Percentiles rank a stretch among this genome's conserved stretches.
These are phyloP conservation scores for Citrullus amarus DNA, from an alignment of 306 rosid genomes.

Conservation along the genomic window DNA sequence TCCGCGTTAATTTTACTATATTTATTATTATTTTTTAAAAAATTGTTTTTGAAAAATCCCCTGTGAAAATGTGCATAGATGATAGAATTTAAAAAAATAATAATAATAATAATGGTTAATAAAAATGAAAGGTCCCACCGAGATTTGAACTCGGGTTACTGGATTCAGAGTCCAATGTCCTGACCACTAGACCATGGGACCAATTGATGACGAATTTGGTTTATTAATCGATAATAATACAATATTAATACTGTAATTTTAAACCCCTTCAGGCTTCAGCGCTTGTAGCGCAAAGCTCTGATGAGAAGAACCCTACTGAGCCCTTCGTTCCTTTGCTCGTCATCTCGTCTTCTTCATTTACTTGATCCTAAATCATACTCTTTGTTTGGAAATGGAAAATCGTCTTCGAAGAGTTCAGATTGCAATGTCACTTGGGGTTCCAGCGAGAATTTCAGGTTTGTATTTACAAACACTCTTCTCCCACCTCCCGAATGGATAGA, in stretches of 20 bases:
- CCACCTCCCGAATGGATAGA: constrained; percentile 78
- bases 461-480: constrained; percentile 27
- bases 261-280: not conserved
- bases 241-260: not conserved
- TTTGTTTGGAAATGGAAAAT: constrained; percentile 16
- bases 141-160: constrained; percentile 39
- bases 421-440: not conserved
- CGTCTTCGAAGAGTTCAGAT: constrained; percentile 13
- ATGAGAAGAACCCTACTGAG: constrained; percentile 29
- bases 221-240: not conserved
- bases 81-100: too few relatives aligned
- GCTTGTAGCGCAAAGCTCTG: not conserved
- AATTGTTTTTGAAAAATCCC: too few relatives aligned
- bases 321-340: constrained; percentile 6
- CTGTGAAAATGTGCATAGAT: too few relatives aligned
- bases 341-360: constrained; percentile 5
- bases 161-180: constrained; percentile 46
- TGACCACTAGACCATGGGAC: constrained; percentile 24
- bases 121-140: constrained; percentile 2
- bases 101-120: too few relatives aligned
- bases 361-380: not conserved
- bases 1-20: too few relatives aligned
- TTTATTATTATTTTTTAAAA: too few relatives aligned
- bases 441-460: constrained; percentile 20
- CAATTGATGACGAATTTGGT: not conserved